phyloP scores from a whole-genome alignment of 169 alveolate species.

The Amoebophrya sp. region DNA sequence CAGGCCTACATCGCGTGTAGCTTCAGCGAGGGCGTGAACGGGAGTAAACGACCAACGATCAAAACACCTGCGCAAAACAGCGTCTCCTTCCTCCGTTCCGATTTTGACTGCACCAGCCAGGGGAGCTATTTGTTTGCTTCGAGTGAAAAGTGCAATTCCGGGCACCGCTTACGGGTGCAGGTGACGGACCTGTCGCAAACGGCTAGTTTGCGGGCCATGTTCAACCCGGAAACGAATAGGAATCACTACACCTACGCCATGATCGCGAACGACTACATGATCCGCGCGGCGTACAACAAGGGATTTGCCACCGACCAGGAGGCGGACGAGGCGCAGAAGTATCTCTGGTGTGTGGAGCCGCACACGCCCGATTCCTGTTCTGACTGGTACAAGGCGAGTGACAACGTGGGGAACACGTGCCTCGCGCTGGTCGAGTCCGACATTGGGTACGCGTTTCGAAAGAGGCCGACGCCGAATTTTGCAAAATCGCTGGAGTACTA shows the following conservation, averaged over 20 bases:
- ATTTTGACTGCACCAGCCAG: background rate
- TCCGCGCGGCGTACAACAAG: background rate
- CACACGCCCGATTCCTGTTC: background rate
- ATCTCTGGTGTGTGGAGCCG: constrained; percentile 3
- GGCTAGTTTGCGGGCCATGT: background rate
- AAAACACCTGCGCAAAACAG: background rate
- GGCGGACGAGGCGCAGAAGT: background rate
- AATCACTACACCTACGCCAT: background rate
- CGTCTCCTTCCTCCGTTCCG: background rate
- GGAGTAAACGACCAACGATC: background rate
- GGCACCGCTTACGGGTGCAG: constrained; percentile 6
- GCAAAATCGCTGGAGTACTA: background rate
- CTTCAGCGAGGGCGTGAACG: background rate
- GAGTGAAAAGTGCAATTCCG: background rate
- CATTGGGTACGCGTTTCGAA: background rate
- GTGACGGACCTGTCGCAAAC: background rate
- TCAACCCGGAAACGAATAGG: background rate
- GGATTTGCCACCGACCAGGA: background rate
- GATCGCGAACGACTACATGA: background rate
- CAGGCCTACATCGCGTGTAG: background rate
- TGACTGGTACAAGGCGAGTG: background rate
- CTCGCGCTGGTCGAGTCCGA: background rate
- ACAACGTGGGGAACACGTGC: background rate
- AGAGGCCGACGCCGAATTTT: background rate
- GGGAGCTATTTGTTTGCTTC: background rate